These are phyloP conservation scores for Umbelopsis sp. DNA, from an alignment of 371 early-diverging fungal genomes.

Conservation along the genomic window DNA sequence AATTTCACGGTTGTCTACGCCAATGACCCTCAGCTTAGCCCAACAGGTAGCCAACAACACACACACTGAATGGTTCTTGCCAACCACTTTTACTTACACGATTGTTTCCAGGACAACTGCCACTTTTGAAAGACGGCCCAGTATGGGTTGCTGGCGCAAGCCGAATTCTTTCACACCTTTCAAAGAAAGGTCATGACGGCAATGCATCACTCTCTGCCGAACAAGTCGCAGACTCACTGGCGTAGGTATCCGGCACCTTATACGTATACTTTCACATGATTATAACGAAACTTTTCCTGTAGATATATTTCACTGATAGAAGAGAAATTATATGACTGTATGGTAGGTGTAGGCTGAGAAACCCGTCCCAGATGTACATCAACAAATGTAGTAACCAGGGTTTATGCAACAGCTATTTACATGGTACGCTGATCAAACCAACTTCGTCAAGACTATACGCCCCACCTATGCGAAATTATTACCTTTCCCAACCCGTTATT, in stretches of 20 bases:
- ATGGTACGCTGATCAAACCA: constrained; percentile 73
- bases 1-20: constrained; percentile 52
- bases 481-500: constrained; percentile 64
- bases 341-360: constrained; percentile 44
- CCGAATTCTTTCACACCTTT: constrained; percentile 56
- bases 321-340: constrained; percentile 56
- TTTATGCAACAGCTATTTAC: constrained; percentile 51
- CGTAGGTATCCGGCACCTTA: constrained; percentile 32
- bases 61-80: not conserved
- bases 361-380: not conserved
- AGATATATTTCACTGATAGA: constrained; percentile 54
- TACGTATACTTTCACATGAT: not conserved
- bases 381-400: not conserved
- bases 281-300: constrained; percentile 9
- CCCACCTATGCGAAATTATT: constrained; percentile 67
- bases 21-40: constrained; percentile 60
- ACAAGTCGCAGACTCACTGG: constrained; percentile 56
- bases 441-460: constrained; percentile 66
- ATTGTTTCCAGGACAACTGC: constrained; percentile 56
- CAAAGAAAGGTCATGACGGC: constrained; percentile 50
- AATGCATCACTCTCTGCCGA: constrained; percentile 49
- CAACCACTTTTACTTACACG: not conserved
- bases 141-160: constrained; percentile 64
- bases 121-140: constrained; percentile 59
- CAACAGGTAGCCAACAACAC: constrained; percentile 47